A percentile compares a stretch with the other conserved stretches of the same genome.
phyloP scores from a whole-genome alignment of 2,329 filamentous ascomycete species.

The Diaporthe sp. region DNA sequence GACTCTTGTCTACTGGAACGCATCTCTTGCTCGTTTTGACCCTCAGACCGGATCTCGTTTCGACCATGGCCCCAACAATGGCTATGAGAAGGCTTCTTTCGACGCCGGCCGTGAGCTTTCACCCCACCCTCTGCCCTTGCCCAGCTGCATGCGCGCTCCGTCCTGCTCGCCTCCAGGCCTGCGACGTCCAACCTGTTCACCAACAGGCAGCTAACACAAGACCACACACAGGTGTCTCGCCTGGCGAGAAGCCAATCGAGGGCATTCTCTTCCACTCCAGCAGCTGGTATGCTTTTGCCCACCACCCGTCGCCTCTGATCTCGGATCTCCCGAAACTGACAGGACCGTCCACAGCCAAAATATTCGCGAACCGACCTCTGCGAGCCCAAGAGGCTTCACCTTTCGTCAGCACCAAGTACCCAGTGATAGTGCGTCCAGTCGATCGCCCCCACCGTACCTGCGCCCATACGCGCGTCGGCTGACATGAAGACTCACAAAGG shows the following conservation, averaged over 20 bases:
- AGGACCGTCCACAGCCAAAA: constrained; percentile 68
- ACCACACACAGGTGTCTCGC: constrained; percentile 67
- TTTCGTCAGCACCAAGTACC: constrained; percentile 89
- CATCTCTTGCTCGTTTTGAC: constrained; percentile 38
- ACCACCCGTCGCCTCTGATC: background rate
- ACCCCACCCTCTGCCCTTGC: constrained; percentile 18
- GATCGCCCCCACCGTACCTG: constrained; percentile 20
- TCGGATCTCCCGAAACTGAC: constrained; percentile 30
- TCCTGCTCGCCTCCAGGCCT: background rate
- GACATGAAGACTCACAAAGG: constrained; percentile 58
- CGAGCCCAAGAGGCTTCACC: constrained; percentile 93
- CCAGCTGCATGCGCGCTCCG: constrained; percentile 22
- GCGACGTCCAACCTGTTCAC: constrained; percentile 26
- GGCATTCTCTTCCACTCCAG: constrained; percentile 87
- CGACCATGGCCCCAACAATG: constrained; percentile 70
- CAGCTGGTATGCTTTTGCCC: constrained; percentile 71
- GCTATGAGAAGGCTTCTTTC: constrained; percentile 70
- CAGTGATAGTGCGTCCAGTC: constrained; percentile 80
- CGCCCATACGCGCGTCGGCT: constrained; percentile 31
- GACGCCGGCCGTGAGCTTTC: constrained; percentile 64
- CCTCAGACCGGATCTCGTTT: constrained; percentile 31
- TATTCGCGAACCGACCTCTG: constrained; percentile 86
- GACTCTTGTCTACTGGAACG: constrained; percentile 39
- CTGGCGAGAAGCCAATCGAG: constrained; percentile 73
- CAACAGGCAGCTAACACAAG: constrained; percentile 38